Conservation (phyloP, 1,284 basidiomycete genomes). For the Agaricales sp. region DNA sequence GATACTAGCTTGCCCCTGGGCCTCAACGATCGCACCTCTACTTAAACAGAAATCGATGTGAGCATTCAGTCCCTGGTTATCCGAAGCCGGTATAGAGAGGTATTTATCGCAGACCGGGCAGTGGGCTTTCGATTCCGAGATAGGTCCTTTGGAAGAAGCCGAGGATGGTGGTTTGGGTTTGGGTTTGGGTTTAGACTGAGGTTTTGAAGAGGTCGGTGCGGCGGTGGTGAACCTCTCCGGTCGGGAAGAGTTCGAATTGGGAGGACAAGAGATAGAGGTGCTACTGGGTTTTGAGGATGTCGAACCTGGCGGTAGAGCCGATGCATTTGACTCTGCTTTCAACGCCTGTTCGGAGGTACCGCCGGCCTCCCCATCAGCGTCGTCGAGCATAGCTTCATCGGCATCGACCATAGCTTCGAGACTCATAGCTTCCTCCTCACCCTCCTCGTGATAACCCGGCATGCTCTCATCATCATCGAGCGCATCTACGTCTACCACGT, state of each 20-base stretch:
- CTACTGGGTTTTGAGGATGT: neutral
- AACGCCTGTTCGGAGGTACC: neutral
- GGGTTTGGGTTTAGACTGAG: neutral
- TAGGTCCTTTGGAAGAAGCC: slow-evolving; percentile 8
- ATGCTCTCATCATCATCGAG: slow-evolving; percentile 28
- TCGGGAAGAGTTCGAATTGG: neutral
- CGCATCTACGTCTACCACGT: slow-evolving; percentile 9
- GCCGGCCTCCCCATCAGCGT: slow-evolving; percentile 5
- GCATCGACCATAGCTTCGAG: slow-evolving; percentile 16
- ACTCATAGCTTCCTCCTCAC: slow-evolving; percentile 24
- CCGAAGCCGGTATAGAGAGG: slow-evolving; percentile 25
- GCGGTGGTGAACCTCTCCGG: neutral
- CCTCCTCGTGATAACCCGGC: slow-evolving; percentile 45
- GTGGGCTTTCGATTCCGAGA: slow-evolving; percentile 5
- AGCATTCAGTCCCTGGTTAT: slow-evolving; percentile 60
- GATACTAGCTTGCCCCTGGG: slow-evolving; percentile 32
- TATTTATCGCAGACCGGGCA: slow-evolving; percentile 60
- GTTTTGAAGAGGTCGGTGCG: neutral
- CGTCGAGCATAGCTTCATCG: slow-evolving; percentile 13
- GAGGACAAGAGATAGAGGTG: neutral
- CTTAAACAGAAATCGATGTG: slow-evolving; percentile 76
- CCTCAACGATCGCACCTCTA: slow-evolving; percentile 55
- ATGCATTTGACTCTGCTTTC: neutral
- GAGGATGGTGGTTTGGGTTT: slow-evolving; percentile 11
- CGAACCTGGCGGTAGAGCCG: neutral